Base-by-base conservation (phyloP, 768 basidiomycete species). In the Podaxis rugospora region DNA sequence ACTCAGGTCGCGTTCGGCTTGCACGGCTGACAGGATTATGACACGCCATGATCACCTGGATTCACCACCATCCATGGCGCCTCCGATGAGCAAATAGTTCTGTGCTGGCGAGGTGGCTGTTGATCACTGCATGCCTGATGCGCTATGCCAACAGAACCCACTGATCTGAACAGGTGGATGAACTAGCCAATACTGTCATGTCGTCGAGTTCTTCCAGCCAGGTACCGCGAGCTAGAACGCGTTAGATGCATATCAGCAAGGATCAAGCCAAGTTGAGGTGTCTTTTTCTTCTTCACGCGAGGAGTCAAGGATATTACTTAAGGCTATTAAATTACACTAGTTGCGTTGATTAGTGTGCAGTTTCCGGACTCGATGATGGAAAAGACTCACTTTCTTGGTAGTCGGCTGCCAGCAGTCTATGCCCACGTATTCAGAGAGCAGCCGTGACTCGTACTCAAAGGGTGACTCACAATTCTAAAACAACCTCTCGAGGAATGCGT, bases 401-500 rank as follows among this genome's bases (percentile, higher is more conserved):
- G 66, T 88, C 86, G 49, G 86, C 86, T 32, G 85, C 85, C 57
- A 85, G 66, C 36, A 87, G 72, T 57, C 85, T 87, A 64, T 27
- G 55, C 44, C 59, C 39, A 23, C 40, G 32, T 32, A 32, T 16
- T 50, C 14, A 14, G 51, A 49, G n/a, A 28, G 51, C 14, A 49
- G 5, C 21, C 7, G 10, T 28, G 16, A 28, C 10, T 11, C 2
- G 10, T 23, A 6, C 18, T 21, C 28, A 5, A 37, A 16, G 4
- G 5, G 49, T 13, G 14, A 83, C 92, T 70, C 65, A 97, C 95
- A 96, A 72, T 71, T 97, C 95, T 5, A 98, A 74, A 0, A 91
- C 90, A 50, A 97, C 83, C 71, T 96, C 94, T 0, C 92, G 92
- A 1, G 87, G 86, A 54, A 98, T 82, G 18, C 95, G 83, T 64